Conservation (phyloP, 148 eudicot genomes). For the Cornus controversa region DNA sequence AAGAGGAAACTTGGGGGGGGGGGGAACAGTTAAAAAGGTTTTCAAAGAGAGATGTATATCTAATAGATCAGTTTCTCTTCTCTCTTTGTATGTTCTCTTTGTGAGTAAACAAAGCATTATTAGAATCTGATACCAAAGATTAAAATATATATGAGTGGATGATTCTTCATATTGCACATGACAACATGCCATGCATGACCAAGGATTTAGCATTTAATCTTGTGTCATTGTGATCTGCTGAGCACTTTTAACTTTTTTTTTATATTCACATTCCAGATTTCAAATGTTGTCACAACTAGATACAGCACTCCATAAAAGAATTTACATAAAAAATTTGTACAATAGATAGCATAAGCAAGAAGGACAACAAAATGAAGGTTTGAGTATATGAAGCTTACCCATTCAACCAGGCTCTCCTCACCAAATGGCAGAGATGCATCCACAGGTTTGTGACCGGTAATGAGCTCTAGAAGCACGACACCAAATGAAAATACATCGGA, state of each 20-base stretch:
- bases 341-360: not conserved
- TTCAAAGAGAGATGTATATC: too few species aligned
- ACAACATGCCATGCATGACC: not conserved
- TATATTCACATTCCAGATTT: too few species aligned
- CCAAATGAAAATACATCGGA: slow-evolving; percentile 95
- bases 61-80: too few species aligned
- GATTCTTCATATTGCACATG: not conserved
- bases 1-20: too few species aligned
- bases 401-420: slow-evolving; percentile 96
- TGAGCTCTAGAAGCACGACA: slow-evolving; percentile 88
- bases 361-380: not conserved
- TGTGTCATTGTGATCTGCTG: not conserved
- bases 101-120: too few species aligned
- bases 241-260: not conserved
- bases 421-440: slow-evolving; percentile 81
- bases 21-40: too few species aligned
- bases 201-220: not conserved
- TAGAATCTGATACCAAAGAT: too few species aligned
- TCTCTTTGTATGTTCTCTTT: too few species aligned
- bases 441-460: slow-evolving; percentile 93
- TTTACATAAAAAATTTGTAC: not conserved
- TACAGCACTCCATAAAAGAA: not conserved
- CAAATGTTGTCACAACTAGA: not conserved
- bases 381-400: slow-evolving; percentile 55
- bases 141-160: too few species aligned